Percentiles rank a stretch among this genome's conserved stretches.
phyloP scores from a whole-genome alignment of 169 alveolate species.

The Plasmodium chabaudi region DNA sequence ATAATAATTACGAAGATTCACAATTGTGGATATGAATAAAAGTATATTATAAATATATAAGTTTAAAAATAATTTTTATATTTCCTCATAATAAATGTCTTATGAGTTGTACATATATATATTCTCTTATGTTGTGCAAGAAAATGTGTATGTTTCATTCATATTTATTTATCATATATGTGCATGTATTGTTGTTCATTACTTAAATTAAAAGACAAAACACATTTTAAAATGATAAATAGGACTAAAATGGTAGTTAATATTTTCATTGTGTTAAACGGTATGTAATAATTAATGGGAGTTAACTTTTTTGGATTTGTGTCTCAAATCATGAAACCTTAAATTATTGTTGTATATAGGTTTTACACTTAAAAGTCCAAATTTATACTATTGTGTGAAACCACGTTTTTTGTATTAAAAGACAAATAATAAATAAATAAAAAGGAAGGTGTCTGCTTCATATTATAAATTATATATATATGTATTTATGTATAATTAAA shows the following conservation, averaged over 20 bases:
- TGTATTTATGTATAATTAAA: no score
- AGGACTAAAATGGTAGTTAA: conserved; percentile 9
- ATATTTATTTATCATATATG: not conserved
- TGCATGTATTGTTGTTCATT: conserved; percentile 1
- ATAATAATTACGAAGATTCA: not conserved
- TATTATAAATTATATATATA: not conserved
- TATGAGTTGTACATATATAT: no score
- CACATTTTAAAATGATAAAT: conserved; percentile 27
- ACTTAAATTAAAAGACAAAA: conserved; percentile 29
- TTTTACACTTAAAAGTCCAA: not conserved
- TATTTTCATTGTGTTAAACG: conserved; percentile 31
- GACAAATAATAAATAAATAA: not conserved
- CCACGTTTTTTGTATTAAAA: not conserved
- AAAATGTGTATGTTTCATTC: not conserved
- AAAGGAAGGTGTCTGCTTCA: not conserved
- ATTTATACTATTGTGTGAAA: not conserved
- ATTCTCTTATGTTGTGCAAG: no score
- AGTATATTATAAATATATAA: no score
- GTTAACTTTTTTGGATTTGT: not conserved
- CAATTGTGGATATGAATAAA: no score
- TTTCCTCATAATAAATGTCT: no score
- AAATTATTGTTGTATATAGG: not conserved
- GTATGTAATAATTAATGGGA: conserved; percentile 3
- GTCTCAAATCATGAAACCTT: not conserved
- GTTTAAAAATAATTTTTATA: no score